A percentile compares a stretch with the other conserved stretches of the same genome.
Conservation (phyloP, 202 grass and related monocot species). For the Carex sylvatica region DNA sequence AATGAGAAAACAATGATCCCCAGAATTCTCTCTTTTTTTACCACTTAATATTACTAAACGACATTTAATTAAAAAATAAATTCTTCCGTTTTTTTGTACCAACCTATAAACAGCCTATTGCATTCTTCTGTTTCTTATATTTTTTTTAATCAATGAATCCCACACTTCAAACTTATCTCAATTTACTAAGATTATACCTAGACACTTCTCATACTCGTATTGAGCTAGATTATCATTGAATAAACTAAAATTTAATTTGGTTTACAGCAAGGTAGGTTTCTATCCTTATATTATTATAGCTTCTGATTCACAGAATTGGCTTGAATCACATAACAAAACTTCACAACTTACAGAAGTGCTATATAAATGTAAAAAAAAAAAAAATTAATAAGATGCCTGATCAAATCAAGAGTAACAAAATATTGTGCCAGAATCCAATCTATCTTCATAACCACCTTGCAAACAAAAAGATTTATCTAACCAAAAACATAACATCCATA, state of each 20-base stretch:
- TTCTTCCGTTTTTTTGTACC: too few species aligned
- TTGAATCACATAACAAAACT: neutral
- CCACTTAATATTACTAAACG: too few species aligned
- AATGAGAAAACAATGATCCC: neutral
- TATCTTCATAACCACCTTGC: slow-evolving; percentile 5
- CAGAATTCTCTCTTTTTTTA: too few species aligned
- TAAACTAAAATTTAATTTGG: neutral
- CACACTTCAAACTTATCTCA: too few species aligned
- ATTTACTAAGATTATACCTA: too few species aligned
- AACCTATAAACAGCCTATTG: too few species aligned
- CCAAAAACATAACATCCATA: slow-evolving; percentile 27
- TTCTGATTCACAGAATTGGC: neutral
- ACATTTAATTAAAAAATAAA: too few species aligned
- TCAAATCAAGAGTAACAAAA: slow-evolving; percentile 20
- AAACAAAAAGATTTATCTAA: slow-evolving; percentile 36
- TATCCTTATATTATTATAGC: neutral
- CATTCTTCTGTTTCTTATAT: too few species aligned
- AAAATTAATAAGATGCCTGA: slow-evolving; percentile 8
- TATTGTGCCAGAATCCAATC: slow-evolving; percentile 10
- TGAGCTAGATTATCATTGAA: neutral
- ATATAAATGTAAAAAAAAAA: slow-evolving; percentile 3
- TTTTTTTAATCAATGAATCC: too few species aligned
- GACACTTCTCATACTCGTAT: neutral
- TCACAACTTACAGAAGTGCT: neutral
- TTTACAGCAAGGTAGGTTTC: neutral